Evolutionary conservation across 148 eudicot species (phyloP), one percentile per base, ranked within the genome.

Genomic region (Rhododendron ovatum): DNA sequence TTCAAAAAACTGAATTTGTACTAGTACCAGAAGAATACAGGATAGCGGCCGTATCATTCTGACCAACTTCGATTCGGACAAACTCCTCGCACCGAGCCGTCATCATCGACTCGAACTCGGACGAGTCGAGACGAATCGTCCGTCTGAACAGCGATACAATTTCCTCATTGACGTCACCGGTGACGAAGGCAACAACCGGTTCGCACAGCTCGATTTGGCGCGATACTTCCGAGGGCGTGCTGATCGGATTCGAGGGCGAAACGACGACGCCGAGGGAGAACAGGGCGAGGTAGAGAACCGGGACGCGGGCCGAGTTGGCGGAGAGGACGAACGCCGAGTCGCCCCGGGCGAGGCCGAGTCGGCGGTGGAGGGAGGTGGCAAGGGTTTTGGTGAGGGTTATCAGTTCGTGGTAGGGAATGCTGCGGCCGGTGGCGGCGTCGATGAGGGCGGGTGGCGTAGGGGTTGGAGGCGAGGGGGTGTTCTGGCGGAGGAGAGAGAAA

Each of bases 221-320:
- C 8, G 86, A 37, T 17, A 89, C 6, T 17, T 89, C 90, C 24
- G 88, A 47, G 2, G 30, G 14, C 14, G 90, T 47, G 78, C 77
- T 63, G 22, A 30, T 39, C 1, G 90, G 90, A 37, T 89, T 89
- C 9, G 88, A 83, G 17, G 90, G 86, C 28, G 90, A 88, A 28
- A 88, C 86, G 84, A 86, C 65, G 24, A 86, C 88, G 80, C 90
- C 90, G 86, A 88, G 43, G 0, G 84, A 83, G 90, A 83, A 77
- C 82, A 88, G 86, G 24, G 86, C 47, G 76, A 88, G 87, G 88
- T 82, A 78, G 84, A 88, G 86, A 35, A 88, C 28, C 41, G 90
- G 90, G 5, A 86, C 5, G 41, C 35, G 71, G 71, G 13, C 4
- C 28, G 90, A 88, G 51, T 82, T 82, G 5, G 84, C 86, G 57